phyloP scores from a whole-genome alignment of 371 early-diverging fungal genomes.

The Blakeslea trispora region DNA sequence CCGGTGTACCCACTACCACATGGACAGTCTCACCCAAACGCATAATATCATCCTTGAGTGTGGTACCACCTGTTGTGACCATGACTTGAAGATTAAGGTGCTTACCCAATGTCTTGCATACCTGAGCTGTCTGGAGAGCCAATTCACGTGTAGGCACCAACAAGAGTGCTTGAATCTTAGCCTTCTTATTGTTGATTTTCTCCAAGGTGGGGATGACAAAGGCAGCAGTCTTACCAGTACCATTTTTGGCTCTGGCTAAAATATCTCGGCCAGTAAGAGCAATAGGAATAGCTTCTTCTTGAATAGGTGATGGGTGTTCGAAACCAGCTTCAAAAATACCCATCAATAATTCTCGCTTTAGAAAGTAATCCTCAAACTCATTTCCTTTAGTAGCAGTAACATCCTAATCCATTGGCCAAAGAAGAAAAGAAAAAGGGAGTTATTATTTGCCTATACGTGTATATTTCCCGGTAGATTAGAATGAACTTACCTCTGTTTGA shows the following conservation, averaged over 20 bases:
- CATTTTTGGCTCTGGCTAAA: constrained; percentile 96
- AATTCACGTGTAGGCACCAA: constrained; percentile 97
- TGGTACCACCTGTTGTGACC: constrained; percentile 97
- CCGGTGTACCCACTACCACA: constrained; percentile 96
- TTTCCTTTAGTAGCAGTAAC: constrained; percentile 95
- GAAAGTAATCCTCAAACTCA: constrained; percentile 95
- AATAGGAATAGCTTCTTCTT: constrained; percentile 98
- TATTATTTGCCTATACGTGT: background rate
- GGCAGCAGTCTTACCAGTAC: constrained; percentile 98
- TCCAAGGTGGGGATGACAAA: constrained; percentile 95
- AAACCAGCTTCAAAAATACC: constrained; percentile 98
- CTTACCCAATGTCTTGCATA: constrained; percentile 90
- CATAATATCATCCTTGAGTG: constrained; percentile 96
- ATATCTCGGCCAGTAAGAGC: constrained; percentile 95
- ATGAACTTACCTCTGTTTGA: constrained; percentile 73
- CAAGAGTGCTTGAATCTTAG: constrained; percentile 81
- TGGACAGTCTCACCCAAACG: constrained; percentile 90
- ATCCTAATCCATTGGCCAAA: no score
- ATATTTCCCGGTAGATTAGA: no score
- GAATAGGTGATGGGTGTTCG: constrained; percentile 98
- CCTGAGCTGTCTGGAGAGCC: constrained; percentile 94
- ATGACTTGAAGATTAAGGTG: constrained; percentile 91
- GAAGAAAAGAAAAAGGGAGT: no score
- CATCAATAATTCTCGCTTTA: constrained; percentile 95
- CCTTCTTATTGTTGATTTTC: constrained; percentile 79